A percentile compares a stretch with the other conserved stretches of the same genome.
phyloP scores from a whole-genome alignment of 2,329 filamentous ascomycete genomes.

The Fusarium proliferatum region DNA sequence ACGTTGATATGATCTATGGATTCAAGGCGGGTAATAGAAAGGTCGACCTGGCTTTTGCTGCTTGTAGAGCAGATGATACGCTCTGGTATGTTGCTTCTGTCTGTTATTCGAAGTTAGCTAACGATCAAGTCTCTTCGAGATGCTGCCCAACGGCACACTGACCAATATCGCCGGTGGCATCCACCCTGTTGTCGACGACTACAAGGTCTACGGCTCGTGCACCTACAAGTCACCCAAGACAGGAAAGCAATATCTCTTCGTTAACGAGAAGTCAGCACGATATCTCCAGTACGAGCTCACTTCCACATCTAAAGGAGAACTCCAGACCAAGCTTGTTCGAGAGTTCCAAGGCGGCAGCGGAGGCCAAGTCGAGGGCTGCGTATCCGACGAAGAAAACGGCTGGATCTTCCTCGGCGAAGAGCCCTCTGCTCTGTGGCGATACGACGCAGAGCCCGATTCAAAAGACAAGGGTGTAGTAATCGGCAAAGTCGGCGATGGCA shows the following conservation, averaged over 20 bases:
- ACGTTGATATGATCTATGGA: constrained; percentile 65
- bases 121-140: constrained; percentile 58
- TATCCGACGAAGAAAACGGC: constrained; percentile 62
- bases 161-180: constrained; percentile 56
- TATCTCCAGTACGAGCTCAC: constrained; percentile 65
- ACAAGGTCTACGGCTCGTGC: constrained; percentile 64
- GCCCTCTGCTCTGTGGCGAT: constrained; percentile 62
- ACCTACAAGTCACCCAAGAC: constrained; percentile 60
- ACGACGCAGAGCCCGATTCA: constrained; percentile 61
- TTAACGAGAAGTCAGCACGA: constrained; percentile 64
- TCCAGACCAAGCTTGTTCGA: constrained; percentile 61
- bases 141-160: constrained; percentile 58
- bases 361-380: constrained; percentile 66
- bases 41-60: constrained; percentile 62
- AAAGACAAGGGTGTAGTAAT: constrained; percentile 49
- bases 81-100: constrained; percentile 55
- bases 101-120: not conserved
- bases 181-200: constrained; percentile 59
- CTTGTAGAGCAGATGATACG: constrained; percentile 62
- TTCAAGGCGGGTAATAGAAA: constrained; percentile 57
- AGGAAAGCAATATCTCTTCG: constrained; percentile 64
- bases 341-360: constrained; percentile 62
- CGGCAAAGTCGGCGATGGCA: constrained; percentile 59
- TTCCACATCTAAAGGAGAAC: constrained; percentile 52
- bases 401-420: constrained; percentile 65